phyloP scores from a whole-genome alignment of 1,284 basidiomycete genomes.

The Anthracocystis walkeri region DNA sequence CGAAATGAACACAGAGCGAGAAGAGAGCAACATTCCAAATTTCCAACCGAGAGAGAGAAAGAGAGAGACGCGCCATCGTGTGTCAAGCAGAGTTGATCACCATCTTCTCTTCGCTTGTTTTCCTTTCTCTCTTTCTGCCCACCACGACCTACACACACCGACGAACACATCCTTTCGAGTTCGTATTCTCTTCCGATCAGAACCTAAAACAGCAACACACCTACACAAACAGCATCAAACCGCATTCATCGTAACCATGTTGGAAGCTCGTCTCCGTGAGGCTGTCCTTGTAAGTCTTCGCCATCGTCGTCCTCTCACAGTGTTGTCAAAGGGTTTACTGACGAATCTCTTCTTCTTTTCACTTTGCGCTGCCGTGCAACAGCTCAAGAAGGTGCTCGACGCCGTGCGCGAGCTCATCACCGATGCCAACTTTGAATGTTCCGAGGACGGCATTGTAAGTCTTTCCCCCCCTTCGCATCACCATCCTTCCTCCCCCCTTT shows the following conservation, averaged over 20 bases:
- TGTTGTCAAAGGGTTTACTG: background rate
- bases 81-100: slow-evolving; percentile 2
- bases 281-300: slow-evolving; percentile 54
- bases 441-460: slow-evolving; percentile 89
- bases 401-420: slow-evolving; percentile 97
- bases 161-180: background rate
- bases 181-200: background rate
- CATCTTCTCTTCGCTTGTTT: background rate
- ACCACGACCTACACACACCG: background rate
- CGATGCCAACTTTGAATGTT: slow-evolving; percentile 98
- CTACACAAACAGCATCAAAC: background rate
- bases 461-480: background rate
- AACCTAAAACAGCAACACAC: background rate
- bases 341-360: background rate
- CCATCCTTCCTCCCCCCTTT: too few relatives aligned
- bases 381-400: slow-evolving; percentile 67
- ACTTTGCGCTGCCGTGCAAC: background rate
- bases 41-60: background rate
- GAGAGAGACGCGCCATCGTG: background rate
- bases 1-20: background rate
- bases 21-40: slow-evolving; percentile 3
- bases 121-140: background rate
- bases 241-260: slow-evolving; percentile 42
- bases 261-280: slow-evolving; percentile 62
- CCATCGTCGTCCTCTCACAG: background rate